Conservation (phyloP, 192 early-diverging fungal genomes). For the Coemansia asiatica region DNA sequence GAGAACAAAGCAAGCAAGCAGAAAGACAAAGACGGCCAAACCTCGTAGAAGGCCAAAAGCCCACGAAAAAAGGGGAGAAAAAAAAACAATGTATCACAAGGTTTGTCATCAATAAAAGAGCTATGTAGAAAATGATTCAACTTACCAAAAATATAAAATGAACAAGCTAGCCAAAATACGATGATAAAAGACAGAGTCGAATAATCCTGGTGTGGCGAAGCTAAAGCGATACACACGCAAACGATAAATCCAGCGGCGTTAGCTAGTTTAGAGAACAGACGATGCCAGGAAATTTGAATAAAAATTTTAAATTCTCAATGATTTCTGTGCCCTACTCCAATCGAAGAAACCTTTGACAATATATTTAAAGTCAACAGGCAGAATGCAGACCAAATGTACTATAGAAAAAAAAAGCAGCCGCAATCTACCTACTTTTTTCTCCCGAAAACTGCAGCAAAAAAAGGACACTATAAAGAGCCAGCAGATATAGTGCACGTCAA, state of each 20-base stretch:
- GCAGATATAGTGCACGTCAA: slow-evolving; percentile 40
- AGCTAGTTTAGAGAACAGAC: neutral
- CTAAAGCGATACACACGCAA: neutral
- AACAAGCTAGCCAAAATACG: slow-evolving; percentile 7
- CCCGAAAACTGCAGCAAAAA: neutral
- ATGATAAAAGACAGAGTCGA: slow-evolving; percentile 1
- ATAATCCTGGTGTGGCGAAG: slow-evolving; percentile 3
- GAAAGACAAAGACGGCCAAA: neutral
- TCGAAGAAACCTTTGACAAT: neutral
- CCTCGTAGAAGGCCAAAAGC: neutral
- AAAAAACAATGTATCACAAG: neutral
- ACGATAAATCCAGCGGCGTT: neutral
- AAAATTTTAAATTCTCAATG: neutral
- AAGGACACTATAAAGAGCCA: slow-evolving; percentile 36
- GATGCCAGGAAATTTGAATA: neutral
- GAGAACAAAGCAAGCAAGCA: neutral
- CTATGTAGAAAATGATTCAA: neutral
- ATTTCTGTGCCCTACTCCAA: neutral
- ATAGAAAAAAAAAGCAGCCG: neutral
- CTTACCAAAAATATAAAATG: slow-evolving; percentile 2
- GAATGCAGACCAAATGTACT: neutral
- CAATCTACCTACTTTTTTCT: slow-evolving; percentile 5
- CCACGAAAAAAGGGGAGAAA: neutral
- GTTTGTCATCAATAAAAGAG: neutral
- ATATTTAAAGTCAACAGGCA: neutral